Conservation (phyloP, 257 asterid genomes). For the Penstemon newberryi region DNA sequence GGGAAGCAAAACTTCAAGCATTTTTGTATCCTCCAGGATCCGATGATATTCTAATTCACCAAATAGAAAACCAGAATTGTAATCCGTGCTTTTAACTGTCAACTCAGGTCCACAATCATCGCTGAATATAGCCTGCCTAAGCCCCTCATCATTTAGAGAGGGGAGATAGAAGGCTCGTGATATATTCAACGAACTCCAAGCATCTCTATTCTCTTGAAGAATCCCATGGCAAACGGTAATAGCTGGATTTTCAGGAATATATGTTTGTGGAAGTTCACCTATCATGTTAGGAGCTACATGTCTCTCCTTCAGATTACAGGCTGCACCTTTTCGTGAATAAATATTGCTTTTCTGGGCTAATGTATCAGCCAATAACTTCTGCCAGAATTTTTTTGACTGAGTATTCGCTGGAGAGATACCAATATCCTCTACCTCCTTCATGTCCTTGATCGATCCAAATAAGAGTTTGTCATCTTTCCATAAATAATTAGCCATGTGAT, state of each 20-base stretch:
- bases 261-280: slow-evolving; percentile 38
- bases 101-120: slow-evolving; percentile 36
- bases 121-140: slow-evolving; percentile 68
- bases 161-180: slow-evolving; percentile 74
- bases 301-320: slow-evolving; percentile 28
- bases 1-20: slow-evolving; percentile 76
- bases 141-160: slow-evolving; percentile 75
- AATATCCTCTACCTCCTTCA: slow-evolving; percentile 33
- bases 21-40: slow-evolving; percentile 57
- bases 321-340: slow-evolving; percentile 32
- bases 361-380: slow-evolving; percentile 61
- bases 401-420: slow-evolving; percentile 29
- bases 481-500: slow-evolving; percentile 61
- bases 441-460: slow-evolving; percentile 34
- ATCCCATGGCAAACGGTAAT: slow-evolving; percentile 61
- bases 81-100: slow-evolving; percentile 55
- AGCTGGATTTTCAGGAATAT: slow-evolving; percentile 76
- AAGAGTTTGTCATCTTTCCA: slow-evolving; percentile 51
- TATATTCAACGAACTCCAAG: slow-evolving; percentile 74
- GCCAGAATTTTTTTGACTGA: slow-evolving; percentile 59
- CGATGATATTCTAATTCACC: slow-evolving; percentile 58
- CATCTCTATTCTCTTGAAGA: slow-evolving; percentile 54
- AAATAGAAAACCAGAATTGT: slow-evolving; percentile 61
- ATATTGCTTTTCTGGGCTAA: slow-evolving; percentile 44
- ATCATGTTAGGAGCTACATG: slow-evolving; percentile 27